phyloP scores from a whole-genome alignment of 2,329 filamentous ascomycete species.

The Mollisia scopiformis region DNA sequence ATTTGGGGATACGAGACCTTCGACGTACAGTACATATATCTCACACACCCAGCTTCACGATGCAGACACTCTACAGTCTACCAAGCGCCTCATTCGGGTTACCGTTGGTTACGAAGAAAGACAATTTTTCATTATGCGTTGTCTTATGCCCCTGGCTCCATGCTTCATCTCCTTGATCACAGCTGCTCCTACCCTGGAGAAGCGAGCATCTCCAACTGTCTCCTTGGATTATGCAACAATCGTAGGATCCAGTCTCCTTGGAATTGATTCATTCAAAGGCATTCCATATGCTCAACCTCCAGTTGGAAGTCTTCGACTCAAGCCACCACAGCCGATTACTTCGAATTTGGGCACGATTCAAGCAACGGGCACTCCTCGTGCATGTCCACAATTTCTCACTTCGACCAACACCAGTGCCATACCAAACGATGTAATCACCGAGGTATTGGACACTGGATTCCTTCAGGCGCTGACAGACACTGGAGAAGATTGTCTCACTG shows the following conservation, averaged over 20 bases:
- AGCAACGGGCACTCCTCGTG: constrained; percentile 58
- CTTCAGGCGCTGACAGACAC: constrained; percentile 57
- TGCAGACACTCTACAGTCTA: not conserved
- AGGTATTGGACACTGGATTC: constrained; percentile 57
- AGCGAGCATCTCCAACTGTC: constrained; percentile 11
- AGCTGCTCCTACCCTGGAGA: constrained; percentile 17
- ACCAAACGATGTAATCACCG: constrained; percentile 47
- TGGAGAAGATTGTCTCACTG: constrained; percentile 66
- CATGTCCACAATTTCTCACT: constrained; percentile 72
- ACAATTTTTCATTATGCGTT: constrained; percentile 3
- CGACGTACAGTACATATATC: not conserved
- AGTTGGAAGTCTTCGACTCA: constrained; percentile 66
- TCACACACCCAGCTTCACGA: not conserved
- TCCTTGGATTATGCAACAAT: constrained; percentile 14
- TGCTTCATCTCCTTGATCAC: constrained; percentile 14
- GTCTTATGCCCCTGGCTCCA: constrained; percentile 8
- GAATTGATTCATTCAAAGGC: constrained; percentile 42
- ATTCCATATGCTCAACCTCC: constrained; percentile 78
- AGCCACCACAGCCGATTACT: constrained; percentile 65
- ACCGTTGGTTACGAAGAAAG: not conserved
- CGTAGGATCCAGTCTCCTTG: constrained; percentile 17
- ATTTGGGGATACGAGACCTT: not conserved
- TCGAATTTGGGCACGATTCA: constrained; percentile 61
- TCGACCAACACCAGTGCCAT: constrained; percentile 38
- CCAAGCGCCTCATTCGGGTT: not conserved